phyloP scores from a whole-genome alignment of 257 asterid species.

The Scutellaria baicalensis region DNA sequence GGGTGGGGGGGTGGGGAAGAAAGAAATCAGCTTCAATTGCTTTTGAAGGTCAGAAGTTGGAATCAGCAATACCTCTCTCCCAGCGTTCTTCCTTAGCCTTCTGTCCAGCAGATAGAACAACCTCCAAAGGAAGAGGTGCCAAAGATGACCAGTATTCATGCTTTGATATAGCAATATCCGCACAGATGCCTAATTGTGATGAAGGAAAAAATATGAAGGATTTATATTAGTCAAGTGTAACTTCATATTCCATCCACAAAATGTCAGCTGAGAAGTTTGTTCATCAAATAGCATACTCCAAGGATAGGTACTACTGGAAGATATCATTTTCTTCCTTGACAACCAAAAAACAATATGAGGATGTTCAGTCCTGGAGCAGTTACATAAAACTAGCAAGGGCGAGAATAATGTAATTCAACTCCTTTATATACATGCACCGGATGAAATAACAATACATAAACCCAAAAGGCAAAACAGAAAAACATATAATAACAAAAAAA shows the following conservation, averaged over 20 bases:
- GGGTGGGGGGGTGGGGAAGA: too few relatives aligned
- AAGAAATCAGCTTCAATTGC: neutral
- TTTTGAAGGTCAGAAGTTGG: slow-evolving; percentile 13
- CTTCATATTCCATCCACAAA: slow-evolving; percentile 2
- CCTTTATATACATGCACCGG: neutral
- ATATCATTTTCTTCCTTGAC: neutral
- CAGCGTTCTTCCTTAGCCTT: slow-evolving; percentile 82
- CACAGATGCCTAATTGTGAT: slow-evolving; percentile 55
- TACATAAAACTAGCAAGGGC: neutral
- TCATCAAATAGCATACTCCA: neutral
- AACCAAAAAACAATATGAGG: neutral
- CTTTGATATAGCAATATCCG: slow-evolving; percentile 75
- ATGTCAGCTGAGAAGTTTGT: neutral
- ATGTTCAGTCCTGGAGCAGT: neutral
- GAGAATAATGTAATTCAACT: neutral
- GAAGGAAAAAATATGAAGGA: neutral
- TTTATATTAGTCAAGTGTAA: neutral
- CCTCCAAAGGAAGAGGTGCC: slow-evolving; percentile 94
- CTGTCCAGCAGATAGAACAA: slow-evolving; percentile 94
- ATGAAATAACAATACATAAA: neutral
- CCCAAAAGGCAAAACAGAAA: neutral
- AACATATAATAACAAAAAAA: neutral
- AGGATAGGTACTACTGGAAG: neutral
- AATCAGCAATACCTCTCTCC: slow-evolving; percentile 51
- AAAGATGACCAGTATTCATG: slow-evolving; percentile 93